These are phyloP conservation scores for Pythium monospermum DNA, from an alignment of 352 stramenopile genomes.

Conservation along the genomic window DNA sequence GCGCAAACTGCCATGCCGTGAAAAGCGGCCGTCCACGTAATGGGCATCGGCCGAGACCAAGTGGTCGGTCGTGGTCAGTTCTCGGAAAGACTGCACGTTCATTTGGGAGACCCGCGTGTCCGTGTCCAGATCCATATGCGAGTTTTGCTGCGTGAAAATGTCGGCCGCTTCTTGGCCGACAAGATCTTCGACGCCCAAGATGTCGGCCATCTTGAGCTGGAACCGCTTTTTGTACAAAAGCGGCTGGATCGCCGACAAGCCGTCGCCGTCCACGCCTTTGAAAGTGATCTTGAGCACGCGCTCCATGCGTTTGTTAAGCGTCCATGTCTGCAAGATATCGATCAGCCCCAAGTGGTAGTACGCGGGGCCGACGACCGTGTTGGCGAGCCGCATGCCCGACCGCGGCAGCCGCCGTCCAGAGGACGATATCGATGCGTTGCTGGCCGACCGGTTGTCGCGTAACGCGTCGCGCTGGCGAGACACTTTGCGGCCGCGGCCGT, in stretches of 20 bases:
- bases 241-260: conserved; percentile 78
- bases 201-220: conserved; percentile 83
- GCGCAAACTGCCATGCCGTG: conserved; percentile 31
- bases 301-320: conserved; percentile 82
- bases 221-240: conserved; percentile 85
- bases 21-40: conserved; percentile 51
- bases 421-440: conserved; percentile 60
- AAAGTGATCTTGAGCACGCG: conserved; percentile 87
- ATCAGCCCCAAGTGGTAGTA: conserved; percentile 90
- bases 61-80: conserved; percentile 59
- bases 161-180: conserved; percentile 35
- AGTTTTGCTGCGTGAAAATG: conserved; percentile 81
- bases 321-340: conserved; percentile 90
- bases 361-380: conserved; percentile 81
- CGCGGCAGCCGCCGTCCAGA: conserved; percentile 64
- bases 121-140: conserved; percentile 85
- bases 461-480: conserved; percentile 42
- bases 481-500: conserved; percentile 40
- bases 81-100: conserved; percentile 65
- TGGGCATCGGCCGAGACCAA: conserved; percentile 59
- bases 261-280: conserved; percentile 70
- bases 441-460: conserved; percentile 40
- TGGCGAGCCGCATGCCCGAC: conserved; percentile 80
- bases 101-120: conserved; percentile 47
- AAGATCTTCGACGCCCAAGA: conserved; percentile 74